Evolutionary conservation across 169 alveolate species (phyloP).

Genomic region (Eimeria tenella): DNA sequence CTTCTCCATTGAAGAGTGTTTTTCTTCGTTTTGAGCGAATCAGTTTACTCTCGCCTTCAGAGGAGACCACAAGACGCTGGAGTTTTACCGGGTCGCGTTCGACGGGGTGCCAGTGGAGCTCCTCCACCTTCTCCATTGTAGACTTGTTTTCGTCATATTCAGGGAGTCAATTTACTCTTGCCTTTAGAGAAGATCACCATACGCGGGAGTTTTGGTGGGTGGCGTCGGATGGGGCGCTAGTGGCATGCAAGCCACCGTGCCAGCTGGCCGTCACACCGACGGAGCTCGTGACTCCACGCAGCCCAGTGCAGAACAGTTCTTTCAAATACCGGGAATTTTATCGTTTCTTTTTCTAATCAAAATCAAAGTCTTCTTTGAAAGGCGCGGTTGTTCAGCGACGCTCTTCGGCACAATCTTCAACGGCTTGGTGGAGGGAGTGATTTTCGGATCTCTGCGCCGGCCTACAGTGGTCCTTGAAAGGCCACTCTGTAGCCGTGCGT

Average conservation of each 20-base stretch:
- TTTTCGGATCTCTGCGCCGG: neutral
- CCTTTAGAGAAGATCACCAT: neutral
- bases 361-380: neutral
- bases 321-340: neutral
- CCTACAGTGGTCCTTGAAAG: too few relatives aligned
- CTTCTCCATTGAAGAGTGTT: neutral
- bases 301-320: neutral
- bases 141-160: neutral
- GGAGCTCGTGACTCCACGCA: neutral
- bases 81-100: neutral
- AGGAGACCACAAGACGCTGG: neutral
- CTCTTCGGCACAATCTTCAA: neutral
- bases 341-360: neutral
- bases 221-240: slow-evolving; percentile 7
- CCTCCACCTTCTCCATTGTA: neutral
- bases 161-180: neutral
- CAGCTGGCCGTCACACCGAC: neutral
- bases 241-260: slow-evolving; percentile 1
- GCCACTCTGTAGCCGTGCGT: too few relatives aligned
- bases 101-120: neutral
- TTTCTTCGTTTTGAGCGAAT: neutral
- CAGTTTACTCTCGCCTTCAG: neutral
- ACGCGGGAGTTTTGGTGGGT: neutral
- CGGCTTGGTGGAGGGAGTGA: neutral
- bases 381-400: neutral